These are phyloP conservation scores for Populus tremula DNA, from an alignment of 345 rosid species.

Conservation along the genomic window DNA sequence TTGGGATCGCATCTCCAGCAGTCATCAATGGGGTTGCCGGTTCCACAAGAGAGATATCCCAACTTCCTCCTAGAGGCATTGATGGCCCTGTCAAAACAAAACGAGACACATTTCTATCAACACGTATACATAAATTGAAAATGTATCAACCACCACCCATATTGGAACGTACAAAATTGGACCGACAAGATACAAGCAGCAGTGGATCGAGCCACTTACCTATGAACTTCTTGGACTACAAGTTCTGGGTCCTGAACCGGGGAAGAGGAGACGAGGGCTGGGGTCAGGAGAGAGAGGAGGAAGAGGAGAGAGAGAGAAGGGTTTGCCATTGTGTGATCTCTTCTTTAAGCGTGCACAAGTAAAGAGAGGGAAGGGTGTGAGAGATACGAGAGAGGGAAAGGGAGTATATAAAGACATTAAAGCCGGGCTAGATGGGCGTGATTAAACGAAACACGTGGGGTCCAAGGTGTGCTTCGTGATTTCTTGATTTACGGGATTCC, in stretches of 20 bases:
- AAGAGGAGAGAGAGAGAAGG: slow-evolving; percentile 2
- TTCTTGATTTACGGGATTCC: slow-evolving; percentile 49
- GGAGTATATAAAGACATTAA: slow-evolving; percentile 38
- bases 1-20: slow-evolving; percentile 33
- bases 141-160: too few relatives aligned
- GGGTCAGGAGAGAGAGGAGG: slow-evolving; percentile 2
- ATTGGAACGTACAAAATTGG: background rate
- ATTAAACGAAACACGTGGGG: slow-evolving; percentile 39
- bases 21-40: slow-evolving; percentile 28
- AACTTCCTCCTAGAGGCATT: slow-evolving; percentile 28
- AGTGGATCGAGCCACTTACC: slow-evolving; percentile 5
- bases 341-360: background rate
- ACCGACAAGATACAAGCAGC: background rate
- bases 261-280: slow-evolving; percentile 16
- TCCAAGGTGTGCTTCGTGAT: slow-evolving; percentile 40
- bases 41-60: slow-evolving; percentile 29
- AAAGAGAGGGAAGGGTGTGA: background rate
- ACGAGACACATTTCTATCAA: background rate
- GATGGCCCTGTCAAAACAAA: slow-evolving; percentile 19
- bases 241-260: slow-evolving; percentile 24
- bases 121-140: background rate
- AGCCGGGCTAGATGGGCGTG: slow-evolving; percentile 28
- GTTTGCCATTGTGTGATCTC: slow-evolving; percentile 23
- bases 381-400: background rate
- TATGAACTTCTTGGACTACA: slow-evolving; percentile 20